Evolutionary conservation across 2,329 filamentous ascomycete species (phyloP), one percentile per base, ranked within the genome.

Genomic region (Xylaria sp.): DNA sequence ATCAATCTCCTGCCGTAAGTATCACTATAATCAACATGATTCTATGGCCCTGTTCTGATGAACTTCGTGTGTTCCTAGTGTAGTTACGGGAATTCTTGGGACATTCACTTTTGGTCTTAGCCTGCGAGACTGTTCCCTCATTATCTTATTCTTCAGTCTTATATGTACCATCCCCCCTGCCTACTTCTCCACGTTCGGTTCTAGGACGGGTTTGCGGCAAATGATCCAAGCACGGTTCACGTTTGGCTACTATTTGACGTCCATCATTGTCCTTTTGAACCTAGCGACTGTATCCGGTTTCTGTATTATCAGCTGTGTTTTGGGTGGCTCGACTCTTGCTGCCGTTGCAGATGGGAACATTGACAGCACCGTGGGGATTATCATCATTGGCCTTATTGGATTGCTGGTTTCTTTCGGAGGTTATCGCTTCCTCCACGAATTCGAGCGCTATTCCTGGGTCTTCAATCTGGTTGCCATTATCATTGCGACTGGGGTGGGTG

Each of bases 161-260:
- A 67, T 88, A 31, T 83, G 82, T 1, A 83, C 83, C 0, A 60
- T 82, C 4, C 78, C 83, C 0, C 82, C 86, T 0, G 86, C 84
- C 2, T 87, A 84, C 68, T 76, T 89, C 25, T 82, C 82, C 43
- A 87, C 83, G 0, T 74, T 87, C 53, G 86, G 87, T 0, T 84
- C 87, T 3, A 84, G 83, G 73, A 88, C 86, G 9, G 87, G 87
- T 43, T 83, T 89, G 81, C 80, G 87, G 15, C 87, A 89, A 73
- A 87, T 89, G 81, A 82, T 89, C 7, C 85, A 87, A 67, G 87
- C 87, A 3, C 79, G 87, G 21, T 89, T 84, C 73, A 84, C 83
- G 42, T 90, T 88, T 71, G 86, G 85, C 17, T 80, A 82, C 42
- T 88, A 87, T 69, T 76, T 85, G 19, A 83, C 87, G 35, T 84